Evolutionary conservation across 257 asterid species (phyloP).

Genomic region (Solanum pimpinellifolium): DNA sequence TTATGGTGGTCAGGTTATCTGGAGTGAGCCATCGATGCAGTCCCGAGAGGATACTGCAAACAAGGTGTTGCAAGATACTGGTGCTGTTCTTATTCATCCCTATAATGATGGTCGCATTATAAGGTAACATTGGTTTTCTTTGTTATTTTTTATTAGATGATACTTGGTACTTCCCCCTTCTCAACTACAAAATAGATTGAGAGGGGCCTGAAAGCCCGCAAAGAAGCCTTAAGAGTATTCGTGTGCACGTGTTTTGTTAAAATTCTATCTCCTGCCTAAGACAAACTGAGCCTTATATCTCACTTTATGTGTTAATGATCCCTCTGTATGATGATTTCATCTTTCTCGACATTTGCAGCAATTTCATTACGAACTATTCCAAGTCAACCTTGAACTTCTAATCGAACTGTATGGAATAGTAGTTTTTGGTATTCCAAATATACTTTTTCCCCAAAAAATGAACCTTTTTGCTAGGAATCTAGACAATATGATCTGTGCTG

Average conservation of each 20-base stretch:
- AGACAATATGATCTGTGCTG: background rate
- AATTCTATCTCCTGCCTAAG: background rate
- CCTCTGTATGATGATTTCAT: background rate
- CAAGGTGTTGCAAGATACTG: conserved; percentile 61
- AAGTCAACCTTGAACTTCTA: background rate
- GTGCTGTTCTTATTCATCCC: conserved; percentile 85
- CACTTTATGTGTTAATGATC: background rate
- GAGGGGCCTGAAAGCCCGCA: background rate
- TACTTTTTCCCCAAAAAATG: background rate
- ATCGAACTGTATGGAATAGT: background rate
- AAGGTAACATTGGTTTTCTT: conserved; percentile 31
- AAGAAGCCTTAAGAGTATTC: background rate
- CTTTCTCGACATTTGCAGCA: background rate
- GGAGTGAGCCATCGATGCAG: conserved; percentile 63
- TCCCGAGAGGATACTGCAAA: conserved; percentile 75
- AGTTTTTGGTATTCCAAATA: background rate
- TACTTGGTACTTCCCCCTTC: background rate
- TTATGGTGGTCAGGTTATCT: conserved; percentile 68
- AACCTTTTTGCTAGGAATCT: background rate
- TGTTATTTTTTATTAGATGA: background rate
- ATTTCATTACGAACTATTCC: background rate
- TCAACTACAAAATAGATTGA: background rate
- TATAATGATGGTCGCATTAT: conserved; percentile 70
- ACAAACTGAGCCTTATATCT: background rate
- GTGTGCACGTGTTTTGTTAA: background rate